Evolutionary conservation across 2,329 filamentous ascomycete species (phyloP).

Genomic region (Fusarium poae): DNA sequence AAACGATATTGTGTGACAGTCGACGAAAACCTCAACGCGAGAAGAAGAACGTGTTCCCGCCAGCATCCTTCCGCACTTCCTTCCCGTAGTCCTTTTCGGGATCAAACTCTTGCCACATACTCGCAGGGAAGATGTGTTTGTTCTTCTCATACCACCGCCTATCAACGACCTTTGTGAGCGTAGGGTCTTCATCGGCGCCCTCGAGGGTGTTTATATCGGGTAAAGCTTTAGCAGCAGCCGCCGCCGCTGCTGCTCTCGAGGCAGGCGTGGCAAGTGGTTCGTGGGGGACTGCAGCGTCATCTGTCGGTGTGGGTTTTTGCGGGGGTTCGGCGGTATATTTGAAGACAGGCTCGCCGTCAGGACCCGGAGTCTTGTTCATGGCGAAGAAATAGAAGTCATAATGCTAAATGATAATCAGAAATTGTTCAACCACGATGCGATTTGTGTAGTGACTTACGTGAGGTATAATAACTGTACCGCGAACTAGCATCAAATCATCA

Average conservation of each 20-base stretch:
- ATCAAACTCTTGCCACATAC: conserved; percentile 95
- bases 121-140: conserved; percentile 98
- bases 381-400: conserved; percentile 98
- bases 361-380: conserved; percentile 84
- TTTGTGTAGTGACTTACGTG: conserved; percentile 74
- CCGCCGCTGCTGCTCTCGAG: conserved; percentile 55
- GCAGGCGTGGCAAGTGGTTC: conserved; percentile 50
- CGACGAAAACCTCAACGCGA: conserved; percentile 55
- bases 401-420: conserved; percentile 70
- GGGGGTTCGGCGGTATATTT: conserved; percentile 73
- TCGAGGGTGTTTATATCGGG: conserved; percentile 72
- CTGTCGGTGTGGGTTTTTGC: conserved; percentile 49
- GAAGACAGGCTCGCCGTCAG: conserved; percentile 81
- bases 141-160: conserved; percentile 96
- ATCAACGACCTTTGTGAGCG: conserved; percentile 92
- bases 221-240: conserved; percentile 55
- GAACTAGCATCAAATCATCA: conserved; percentile 93
- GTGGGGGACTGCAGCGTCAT: conserved; percentile 4
- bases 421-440: conserved; percentile 2
- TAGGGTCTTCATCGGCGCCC: conserved; percentile 81
- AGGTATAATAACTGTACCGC: conserved; percentile 90
- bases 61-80: conserved; percentile 82
- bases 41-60: conserved; percentile 96
- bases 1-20: conserved; percentile 8
- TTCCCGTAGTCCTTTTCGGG: conserved; percentile 86